Base-by-base conservation (phyloP, 2,329 filamentous ascomycete species). In the Ophiobolus disseminans region DNA sequence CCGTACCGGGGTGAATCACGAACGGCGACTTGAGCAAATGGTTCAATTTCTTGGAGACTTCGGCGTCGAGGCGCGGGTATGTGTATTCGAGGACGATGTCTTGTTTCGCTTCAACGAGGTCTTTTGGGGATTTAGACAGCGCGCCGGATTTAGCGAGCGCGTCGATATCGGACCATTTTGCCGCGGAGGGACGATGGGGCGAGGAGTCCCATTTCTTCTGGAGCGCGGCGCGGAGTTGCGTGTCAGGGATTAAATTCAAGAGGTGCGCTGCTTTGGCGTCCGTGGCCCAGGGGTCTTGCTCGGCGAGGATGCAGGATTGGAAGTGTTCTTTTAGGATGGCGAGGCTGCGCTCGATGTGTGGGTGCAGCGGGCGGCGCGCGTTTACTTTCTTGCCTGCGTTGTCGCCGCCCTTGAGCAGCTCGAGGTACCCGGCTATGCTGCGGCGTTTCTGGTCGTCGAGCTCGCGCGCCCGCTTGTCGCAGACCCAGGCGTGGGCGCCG, bases 401-500 rank as follows among this genome's bases (percentile, higher is more conserved):
- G 16, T 89, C 83, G 48, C 91, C 91, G 48, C 94, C 94, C 57
- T 86, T 88, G n/a, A 97, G 79, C 1, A 97, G 82, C 66, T 97
- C 92, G 11, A 99, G 81, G 68, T 97, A 99, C 17, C 89, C 87
- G 0, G 91, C 91, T 53, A 99, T 87, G 0, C 92, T 89, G 60
- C 86, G 86, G 45, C 94, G 84, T 74, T 90, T 91, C 62, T 88
- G 84, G 64, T 99, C 94, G 57, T 96, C 89, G 78, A 99, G 84
- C 25, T 81, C 81, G 48, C 94, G 84, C 0, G 92, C 94, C 48
- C 87, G 86, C 68, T 88, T 90, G 72, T 99, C 94, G 70, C 93
- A 97, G 9, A 99, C 89, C 94, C 94, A 99, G 5, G 94, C 94
- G 85, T 99, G 94, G 22, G 90, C 92, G 77, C 94, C 94, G 82